phyloP scores from a whole-genome alignment of 345 rosid genomes.

The Psidium guajava region DNA sequence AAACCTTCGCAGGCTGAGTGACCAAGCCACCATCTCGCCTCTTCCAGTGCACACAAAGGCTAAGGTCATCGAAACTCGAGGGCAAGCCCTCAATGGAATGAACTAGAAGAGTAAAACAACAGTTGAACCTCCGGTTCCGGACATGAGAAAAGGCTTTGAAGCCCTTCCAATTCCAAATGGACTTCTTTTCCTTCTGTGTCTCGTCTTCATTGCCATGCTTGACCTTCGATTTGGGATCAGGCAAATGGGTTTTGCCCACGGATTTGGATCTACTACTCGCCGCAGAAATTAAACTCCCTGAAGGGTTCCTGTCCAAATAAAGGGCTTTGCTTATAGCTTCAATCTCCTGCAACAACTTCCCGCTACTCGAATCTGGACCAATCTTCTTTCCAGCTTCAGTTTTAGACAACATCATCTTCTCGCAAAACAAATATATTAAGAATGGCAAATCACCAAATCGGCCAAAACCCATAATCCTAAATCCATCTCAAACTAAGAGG shows the following conservation, averaged over 20 bases:
- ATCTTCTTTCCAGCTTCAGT: slow-evolving; percentile 40
- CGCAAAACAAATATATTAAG: neutral
- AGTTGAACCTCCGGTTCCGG: slow-evolving; percentile 55
- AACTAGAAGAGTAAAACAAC: slow-evolving; percentile 74
- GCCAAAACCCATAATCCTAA: neutral
- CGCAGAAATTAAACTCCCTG: slow-evolving; percentile 17
- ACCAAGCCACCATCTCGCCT: slow-evolving; percentile 65
- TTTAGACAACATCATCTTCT: slow-evolving; percentile 38
- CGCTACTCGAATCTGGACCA: slow-evolving; percentile 41
- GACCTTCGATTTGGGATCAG: slow-evolving; percentile 27
- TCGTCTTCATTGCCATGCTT: slow-evolving; percentile 22
- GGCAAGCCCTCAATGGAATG: slow-evolving; percentile 68
- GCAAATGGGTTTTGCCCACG: slow-evolving; percentile 23
- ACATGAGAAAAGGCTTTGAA: slow-evolving; percentile 64
- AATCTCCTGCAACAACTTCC: slow-evolving; percentile 55
- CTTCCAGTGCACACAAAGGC: slow-evolving; percentile 77
- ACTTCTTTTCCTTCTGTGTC: slow-evolving; percentile 62
- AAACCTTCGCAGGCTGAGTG: slow-evolving; percentile 54
- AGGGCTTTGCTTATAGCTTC: slow-evolving; percentile 71
- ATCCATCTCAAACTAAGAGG: neutral
- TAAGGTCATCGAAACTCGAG: slow-evolving; percentile 30
- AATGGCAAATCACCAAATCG: neutral
- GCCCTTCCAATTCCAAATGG: slow-evolving; percentile 88
- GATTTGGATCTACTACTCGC: slow-evolving; percentile 27
- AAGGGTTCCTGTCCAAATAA: slow-evolving; percentile 38